A percentile compares a stretch with the other conserved stretches of the same genome.
phyloP scores from a whole-genome alignment of 225 moss, liverwort and hornwort genomes.

The Physcomitrium patens region DNA sequence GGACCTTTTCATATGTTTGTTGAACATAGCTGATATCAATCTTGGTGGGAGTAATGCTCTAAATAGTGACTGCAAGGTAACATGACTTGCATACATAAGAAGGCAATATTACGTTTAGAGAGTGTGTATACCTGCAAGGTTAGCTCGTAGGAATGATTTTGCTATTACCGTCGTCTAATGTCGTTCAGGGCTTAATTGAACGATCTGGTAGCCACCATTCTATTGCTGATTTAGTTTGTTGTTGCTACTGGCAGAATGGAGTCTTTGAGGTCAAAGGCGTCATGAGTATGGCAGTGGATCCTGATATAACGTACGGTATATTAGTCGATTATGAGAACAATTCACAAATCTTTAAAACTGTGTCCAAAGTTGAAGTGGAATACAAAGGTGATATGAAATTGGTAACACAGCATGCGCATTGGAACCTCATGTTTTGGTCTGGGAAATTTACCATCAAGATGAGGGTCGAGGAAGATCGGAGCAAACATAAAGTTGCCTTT shows the following conservation, averaged over 20 bases:
- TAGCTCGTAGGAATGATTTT: neutral
- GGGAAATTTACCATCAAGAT: constrained; percentile 74
- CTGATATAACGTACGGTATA: constrained; percentile 70
- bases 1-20: neutral
- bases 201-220: constrained; percentile 6
- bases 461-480: constrained; percentile 71
- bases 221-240: constrained; percentile 27
- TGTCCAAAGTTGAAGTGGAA: constrained; percentile 81
- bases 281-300: constrained; percentile 59
- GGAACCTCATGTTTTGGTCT: constrained; percentile 86
- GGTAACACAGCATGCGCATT: constrained; percentile 76
- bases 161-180: neutral
- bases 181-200: neutral
- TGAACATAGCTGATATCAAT: neutral
- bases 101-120: constrained; percentile 11
- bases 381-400: constrained; percentile 63
- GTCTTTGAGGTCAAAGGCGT: constrained; percentile 54
- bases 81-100: constrained; percentile 1
- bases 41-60: neutral
- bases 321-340: constrained; percentile 76
- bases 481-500: constrained; percentile 64
- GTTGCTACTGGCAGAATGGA: constrained; percentile 39
- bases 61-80: neutral
- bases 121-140: constrained; percentile 8
- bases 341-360: constrained; percentile 70